Percentiles rank a stretch among this genome's conserved stretches.
Conservation (phyloP, 2,329 filamentous ascomycete species). For the Purpureocillium takamizusanense region DNA sequence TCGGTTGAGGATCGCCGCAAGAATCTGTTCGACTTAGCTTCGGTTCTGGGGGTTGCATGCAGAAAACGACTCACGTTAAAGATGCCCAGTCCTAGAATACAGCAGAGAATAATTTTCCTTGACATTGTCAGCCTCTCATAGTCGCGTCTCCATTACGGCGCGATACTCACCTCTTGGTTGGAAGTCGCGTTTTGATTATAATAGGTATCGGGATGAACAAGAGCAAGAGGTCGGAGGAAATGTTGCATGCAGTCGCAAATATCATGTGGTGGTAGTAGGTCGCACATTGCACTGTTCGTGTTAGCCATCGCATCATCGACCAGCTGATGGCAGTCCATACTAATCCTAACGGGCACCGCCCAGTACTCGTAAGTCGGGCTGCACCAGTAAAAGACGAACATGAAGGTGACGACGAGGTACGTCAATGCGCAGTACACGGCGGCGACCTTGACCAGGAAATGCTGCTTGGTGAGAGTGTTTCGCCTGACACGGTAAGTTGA, state of each 20-base stretch:
- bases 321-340: constrained; percentile 8
- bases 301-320: background rate
- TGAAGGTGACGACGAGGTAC: constrained; percentile 38
- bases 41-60: too few relatives aligned
- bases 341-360: constrained; percentile 32
- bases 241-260: constrained; percentile 35
- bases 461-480: constrained; percentile 19
- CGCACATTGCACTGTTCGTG: constrained; percentile 27
- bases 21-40: constrained; percentile 26
- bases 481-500: constrained; percentile 7
- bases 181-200: constrained; percentile 28
- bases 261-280: constrained; percentile 38
- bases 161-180: constrained; percentile 14
- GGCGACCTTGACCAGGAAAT: constrained; percentile 30
- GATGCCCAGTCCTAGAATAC: constrained; percentile 46
- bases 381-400: constrained; percentile 46
- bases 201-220: constrained; percentile 36
- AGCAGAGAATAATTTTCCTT: constrained; percentile 43
- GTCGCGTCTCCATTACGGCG: too few relatives aligned
- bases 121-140: background rate
- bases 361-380: constrained; percentile 42
- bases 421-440: constrained; percentile 31
- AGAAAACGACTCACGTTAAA: constrained; percentile 24
- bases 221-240: constrained; percentile 34
- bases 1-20: constrained; percentile 51